A percentile compares a stretch with the other conserved stretches of the same genome.
Conservation (phyloP, 2,329 filamentous ascomycete genomes). For the Tolypocladium inflatum region DNA sequence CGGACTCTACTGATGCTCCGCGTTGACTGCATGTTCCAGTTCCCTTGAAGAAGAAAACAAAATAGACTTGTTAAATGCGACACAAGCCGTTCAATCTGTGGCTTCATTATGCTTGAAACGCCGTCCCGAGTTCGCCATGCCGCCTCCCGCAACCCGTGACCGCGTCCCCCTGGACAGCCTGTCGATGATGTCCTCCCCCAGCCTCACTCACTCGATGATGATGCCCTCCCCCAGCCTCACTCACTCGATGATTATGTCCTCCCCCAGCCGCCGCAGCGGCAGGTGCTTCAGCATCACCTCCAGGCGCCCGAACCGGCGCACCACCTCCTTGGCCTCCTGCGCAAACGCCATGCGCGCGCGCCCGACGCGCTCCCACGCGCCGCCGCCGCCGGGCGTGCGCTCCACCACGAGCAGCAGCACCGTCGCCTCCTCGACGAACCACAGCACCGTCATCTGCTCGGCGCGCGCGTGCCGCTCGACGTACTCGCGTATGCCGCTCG, state of each 20-base stretch:
- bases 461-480: constrained; percentile 22
- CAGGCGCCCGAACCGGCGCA: constrained; percentile 17
- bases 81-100: too few relatives aligned
- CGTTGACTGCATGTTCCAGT: too few relatives aligned
- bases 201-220: constrained; percentile 22
- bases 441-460: constrained; percentile 25
- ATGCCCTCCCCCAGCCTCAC: constrained; percentile 21
- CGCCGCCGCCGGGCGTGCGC: constrained; percentile 8
- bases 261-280: constrained; percentile 20
- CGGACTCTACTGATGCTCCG: too few relatives aligned
- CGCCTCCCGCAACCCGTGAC: too few relatives aligned
- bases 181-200: too few relatives aligned
- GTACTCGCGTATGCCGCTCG: constrained; percentile 20
- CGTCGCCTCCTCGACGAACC: constrained; percentile 23
- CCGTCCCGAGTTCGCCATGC: too few relatives aligned
- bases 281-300: constrained; percentile 21
- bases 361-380: constrained; percentile 26
- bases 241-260: constrained; percentile 23
- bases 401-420: constrained; percentile 24
- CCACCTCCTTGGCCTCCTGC: constrained; percentile 21
- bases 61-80: too few relatives aligned
- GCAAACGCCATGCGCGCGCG: constrained; percentile 25
- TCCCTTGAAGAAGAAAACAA: too few relatives aligned
- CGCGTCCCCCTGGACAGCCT: neutral
- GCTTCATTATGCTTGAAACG: too few relatives aligned